phyloP scores from a whole-genome alignment of 371 early-diverging fungal species.

The Saksenaea oblongispora region DNA sequence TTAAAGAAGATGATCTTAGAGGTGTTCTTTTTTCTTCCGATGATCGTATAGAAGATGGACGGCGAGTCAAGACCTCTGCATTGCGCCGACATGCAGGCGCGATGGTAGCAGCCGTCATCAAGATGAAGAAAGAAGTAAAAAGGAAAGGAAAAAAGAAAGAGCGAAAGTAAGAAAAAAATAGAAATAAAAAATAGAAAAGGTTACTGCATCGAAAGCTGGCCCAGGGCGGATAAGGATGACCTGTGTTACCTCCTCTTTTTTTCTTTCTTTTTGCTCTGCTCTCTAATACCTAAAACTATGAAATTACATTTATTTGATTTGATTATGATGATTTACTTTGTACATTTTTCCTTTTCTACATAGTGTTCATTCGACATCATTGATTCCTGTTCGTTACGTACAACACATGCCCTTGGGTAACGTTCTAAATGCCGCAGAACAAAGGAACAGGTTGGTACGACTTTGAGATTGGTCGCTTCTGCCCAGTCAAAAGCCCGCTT shows the following conservation, averaged over 20 bases:
- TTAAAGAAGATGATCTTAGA: constrained; percentile 8
- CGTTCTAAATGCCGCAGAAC: constrained; percentile 20
- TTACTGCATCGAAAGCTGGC: constrained; percentile 3
- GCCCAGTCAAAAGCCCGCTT: constrained; percentile 25
- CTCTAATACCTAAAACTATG: neutral
- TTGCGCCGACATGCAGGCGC: constrained; percentile 18
- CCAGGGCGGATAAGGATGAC: constrained; percentile 5
- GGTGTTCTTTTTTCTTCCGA: neutral
- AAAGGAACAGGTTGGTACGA: constrained; percentile 26
- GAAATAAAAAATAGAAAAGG: neutral
- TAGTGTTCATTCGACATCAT: neutral
- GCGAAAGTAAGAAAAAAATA: neutral
- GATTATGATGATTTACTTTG: neutral
- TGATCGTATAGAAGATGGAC: constrained; percentile 5
- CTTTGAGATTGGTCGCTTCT: constrained; percentile 5
- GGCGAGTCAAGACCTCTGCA: constrained; percentile 13
- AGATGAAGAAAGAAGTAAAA: constrained; percentile 5
- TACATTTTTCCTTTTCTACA: neutral
- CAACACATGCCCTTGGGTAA: constrained; percentile 15
- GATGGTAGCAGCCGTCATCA: constrained; percentile 25
- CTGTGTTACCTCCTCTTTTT: constrained; percentile 2
- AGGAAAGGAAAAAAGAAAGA: neutral
- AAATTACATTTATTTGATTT: neutral
- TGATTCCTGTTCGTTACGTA: constrained; percentile 19
- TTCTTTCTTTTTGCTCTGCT: neutral